Evolutionary conservation across 768 basidiomycete species (phyloP).

Genomic region (Chalciporus sphaerocephalus): DNA sequence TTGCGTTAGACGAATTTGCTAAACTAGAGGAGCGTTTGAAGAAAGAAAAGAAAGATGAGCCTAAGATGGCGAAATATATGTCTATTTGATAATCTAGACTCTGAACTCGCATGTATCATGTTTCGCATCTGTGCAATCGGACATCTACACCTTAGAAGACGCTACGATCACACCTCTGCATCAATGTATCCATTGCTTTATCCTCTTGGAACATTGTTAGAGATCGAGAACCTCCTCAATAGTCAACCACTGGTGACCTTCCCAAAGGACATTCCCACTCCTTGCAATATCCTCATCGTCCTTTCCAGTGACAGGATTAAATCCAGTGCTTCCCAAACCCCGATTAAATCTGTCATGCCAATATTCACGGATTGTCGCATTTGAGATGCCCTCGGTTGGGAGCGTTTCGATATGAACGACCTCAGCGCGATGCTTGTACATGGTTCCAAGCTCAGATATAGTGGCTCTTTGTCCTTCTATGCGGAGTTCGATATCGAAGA

Average conservation of each 20-base stretch:
- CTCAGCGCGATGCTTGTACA: slow-evolving; percentile 2
- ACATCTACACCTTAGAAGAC: background rate
- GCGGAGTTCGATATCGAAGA: background rate
- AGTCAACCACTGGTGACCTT: slow-evolving; percentile 8
- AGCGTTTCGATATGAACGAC: slow-evolving; percentile 1
- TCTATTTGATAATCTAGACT: slow-evolving; percentile 45
- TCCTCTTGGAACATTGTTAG: background rate
- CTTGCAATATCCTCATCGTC: slow-evolving; percentile 1
- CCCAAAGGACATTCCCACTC: slow-evolving; percentile 5
- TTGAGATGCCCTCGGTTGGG: background rate
- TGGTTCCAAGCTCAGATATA: background rate
- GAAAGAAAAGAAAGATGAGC: slow-evolving; percentile 40
- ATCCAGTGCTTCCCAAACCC: no score
- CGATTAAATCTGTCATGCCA: no score
- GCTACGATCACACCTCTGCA: background rate
- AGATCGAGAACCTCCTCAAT: slow-evolving; percentile 4
- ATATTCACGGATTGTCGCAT: background rate
- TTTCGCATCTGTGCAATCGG: background rate
- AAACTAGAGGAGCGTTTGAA: slow-evolving; percentile 76
- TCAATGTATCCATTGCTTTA: background rate
- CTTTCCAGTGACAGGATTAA: background rate
- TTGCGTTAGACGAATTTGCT: slow-evolving; percentile 83
- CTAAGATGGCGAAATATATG: slow-evolving; percentile 76
- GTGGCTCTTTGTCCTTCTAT: slow-evolving; percentile 5
- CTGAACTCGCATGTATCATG: background rate